These are phyloP conservation scores for Trichoderma citrinoviride DNA, from an alignment of 2,329 filamentous ascomycete genomes.

Conservation along the genomic window DNA sequence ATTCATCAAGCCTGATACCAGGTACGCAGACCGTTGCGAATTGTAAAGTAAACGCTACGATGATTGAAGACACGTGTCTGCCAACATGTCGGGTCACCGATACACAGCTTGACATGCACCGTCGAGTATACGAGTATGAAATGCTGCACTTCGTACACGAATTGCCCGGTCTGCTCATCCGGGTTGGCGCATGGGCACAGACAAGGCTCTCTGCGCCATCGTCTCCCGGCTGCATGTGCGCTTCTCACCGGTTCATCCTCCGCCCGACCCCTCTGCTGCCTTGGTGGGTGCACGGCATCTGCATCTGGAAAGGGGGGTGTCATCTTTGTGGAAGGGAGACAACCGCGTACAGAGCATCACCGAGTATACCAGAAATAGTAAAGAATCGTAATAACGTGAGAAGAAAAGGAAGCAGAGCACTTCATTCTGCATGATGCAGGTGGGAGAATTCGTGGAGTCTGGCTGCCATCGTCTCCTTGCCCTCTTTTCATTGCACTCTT, in stretches of 20 bases:
- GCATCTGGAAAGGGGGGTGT: background rate
- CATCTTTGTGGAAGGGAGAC: background rate
- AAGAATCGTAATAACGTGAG: background rate
- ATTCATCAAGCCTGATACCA: no score
- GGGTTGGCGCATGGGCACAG: background rate
- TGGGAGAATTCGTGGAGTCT: background rate
- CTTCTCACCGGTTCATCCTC: slow-evolving; percentile 6
- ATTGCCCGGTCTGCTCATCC: background rate
- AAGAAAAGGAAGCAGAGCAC: background rate
- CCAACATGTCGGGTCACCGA: no score
- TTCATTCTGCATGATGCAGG: background rate
- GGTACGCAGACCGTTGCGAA: no score
- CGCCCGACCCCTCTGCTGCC: background rate
- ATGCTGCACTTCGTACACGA: background rate
- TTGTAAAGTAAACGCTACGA: no score
- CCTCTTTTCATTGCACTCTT: no score
- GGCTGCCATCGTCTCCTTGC: no score
- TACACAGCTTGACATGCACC: no score
- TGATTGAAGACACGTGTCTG: no score
- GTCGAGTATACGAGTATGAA: no score
- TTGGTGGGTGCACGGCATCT: slow-evolving; percentile 3
- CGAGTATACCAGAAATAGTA: background rate
- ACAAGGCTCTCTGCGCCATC: slow-evolving; percentile 2
- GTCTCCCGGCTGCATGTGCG: slow-evolving; percentile 1
- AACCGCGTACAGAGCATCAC: background rate